Percentiles rank a stretch among this genome's conserved stretches.
These are phyloP conservation scores for Wallemia ichthyophaga DNA, from an alignment of 1,284 basidiomycete species.

Conservation along the genomic window DNA sequence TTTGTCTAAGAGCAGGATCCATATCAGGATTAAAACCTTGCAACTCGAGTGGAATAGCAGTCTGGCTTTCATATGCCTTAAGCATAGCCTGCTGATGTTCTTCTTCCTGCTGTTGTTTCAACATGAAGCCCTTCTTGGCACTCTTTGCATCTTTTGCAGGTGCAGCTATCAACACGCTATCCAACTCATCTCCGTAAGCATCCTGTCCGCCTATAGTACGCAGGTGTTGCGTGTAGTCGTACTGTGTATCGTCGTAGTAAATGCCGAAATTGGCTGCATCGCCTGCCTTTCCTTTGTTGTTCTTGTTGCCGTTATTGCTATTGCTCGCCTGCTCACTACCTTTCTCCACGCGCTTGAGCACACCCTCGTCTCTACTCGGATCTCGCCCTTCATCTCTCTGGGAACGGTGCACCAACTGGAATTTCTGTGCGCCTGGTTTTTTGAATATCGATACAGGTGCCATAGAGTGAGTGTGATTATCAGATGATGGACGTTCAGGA, in stretches of 20 bases:
- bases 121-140: slow-evolving; percentile 8
- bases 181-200: slow-evolving; percentile 27
- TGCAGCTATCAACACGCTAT: slow-evolving; percentile 42
- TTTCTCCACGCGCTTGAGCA: slow-evolving; percentile 51
- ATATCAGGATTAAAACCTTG: slow-evolving; percentile 81
- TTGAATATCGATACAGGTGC: slow-evolving; percentile 39
- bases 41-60: slow-evolving; percentile 37
- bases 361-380: slow-evolving; percentile 58
- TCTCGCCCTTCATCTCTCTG: slow-evolving; percentile 55
- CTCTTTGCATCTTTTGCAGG: slow-evolving; percentile 18
- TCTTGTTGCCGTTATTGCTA: slow-evolving; percentile 17
- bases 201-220: slow-evolving; percentile 38
- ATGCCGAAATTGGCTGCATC: slow-evolving; percentile 75
- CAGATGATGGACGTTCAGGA: neutral
- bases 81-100: slow-evolving; percentile 20
- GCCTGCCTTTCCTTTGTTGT: slow-evolving; percentile 27
- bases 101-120: slow-evolving; percentile 33
- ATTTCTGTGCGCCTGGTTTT: slow-evolving; percentile 61
- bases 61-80: slow-evolving; percentile 30
- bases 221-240: slow-evolving; percentile 97
- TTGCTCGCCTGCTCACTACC: slow-evolving; percentile 30
- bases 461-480: neutral
- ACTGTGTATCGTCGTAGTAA: slow-evolving; percentile 88
- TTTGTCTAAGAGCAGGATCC: slow-evolving; percentile 81
- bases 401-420: slow-evolving; percentile 88